Evolutionary conservation across 148 eudicot genomes (phyloP), one percentile per base, ranked within the genome.

Genomic region (Amaranthus palmeri): DNA sequence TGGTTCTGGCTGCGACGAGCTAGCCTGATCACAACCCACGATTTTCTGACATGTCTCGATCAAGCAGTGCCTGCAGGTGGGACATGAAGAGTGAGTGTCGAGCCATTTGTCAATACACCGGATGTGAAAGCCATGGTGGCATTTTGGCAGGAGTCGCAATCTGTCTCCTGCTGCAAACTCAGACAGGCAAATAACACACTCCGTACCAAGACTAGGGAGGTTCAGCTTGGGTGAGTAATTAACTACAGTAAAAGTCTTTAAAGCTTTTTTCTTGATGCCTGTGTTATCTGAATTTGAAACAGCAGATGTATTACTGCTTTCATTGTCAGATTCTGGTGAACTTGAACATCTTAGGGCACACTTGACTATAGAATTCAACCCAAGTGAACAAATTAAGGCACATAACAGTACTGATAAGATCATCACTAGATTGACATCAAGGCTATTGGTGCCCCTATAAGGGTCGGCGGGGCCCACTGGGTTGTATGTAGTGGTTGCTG

Each of bases 81-180:
- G 98, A 74, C 96, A 90, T 0, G 98, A 90, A 44, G 98, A 93
- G 79, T 90, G 98, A 1, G 92, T 84, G 61, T 76, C 83, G 56
- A 93, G 86, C 98, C 98, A 90, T 77, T 80, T 88, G 50, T 93
- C 96, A 40, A 93, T 88, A 79, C 96, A 93, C 4, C 86, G 73
- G 59, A 84, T 83, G 46, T 92, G 98, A 54, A 93, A 93, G 4
- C 96, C 98, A 49, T 93, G 96, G 76, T 83, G 77, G 80, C 98
- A 93, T 79, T 84, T 93, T 3, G 98, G 98, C 44, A 93, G 78
- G 13, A 93, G 83, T 66, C 78, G 81, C 6, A 93, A 80, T 15
- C 66, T 79, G 61, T 90, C 96, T 4, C 90, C 96, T 1, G 74
- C n/a, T 4, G 77, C 54, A 49, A 93, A 93, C 67, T 93, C 98